Percentiles rank a stretch among this genome's conserved stretches.
Conservation (phyloP, 257 asterid genomes). For the Solanum commersonii region DNA sequence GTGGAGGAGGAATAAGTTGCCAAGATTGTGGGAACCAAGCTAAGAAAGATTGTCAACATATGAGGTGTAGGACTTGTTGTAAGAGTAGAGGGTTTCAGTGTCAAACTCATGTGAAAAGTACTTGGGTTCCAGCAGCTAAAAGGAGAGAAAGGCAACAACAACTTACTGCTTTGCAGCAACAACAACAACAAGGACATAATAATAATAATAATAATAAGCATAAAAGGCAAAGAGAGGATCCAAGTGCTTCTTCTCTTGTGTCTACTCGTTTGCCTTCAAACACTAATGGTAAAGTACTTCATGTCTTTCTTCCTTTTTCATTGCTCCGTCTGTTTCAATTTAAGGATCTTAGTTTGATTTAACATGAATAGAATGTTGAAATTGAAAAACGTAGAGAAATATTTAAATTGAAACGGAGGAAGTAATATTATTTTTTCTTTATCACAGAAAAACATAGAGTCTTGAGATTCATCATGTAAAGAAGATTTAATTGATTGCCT, state of each 20-base stretch:
- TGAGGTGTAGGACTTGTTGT: slow-evolving; percentile 61
- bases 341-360: not conserved
- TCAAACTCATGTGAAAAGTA: slow-evolving; percentile 53
- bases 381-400: too few relatives aligned
- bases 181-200: not conserved
- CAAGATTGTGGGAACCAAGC: slow-evolving; percentile 76
- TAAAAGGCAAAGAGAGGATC: slow-evolving; percentile 21
- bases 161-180: not conserved
- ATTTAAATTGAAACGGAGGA: too few relatives aligned
- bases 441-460: not conserved
- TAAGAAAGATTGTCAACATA: slow-evolving; percentile 49
- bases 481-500: not conserved
- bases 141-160: slow-evolving; percentile 49
- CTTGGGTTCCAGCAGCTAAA: slow-evolving; percentile 59
- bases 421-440: not conserved
- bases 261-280: not conserved
- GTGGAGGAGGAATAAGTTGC: slow-evolving; percentile 26
- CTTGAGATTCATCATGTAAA: not conserved
- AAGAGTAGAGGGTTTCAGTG: slow-evolving; percentile 55
- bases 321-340: not conserved
- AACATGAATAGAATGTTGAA: too few relatives aligned
- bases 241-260: slow-evolving; percentile 3
- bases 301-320: not conserved
- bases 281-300: not conserved
- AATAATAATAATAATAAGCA: not conserved